Base-by-base conservation (phyloP, 2,329 filamentous ascomycete species). In the Phyllosticta ampelicida region DNA sequence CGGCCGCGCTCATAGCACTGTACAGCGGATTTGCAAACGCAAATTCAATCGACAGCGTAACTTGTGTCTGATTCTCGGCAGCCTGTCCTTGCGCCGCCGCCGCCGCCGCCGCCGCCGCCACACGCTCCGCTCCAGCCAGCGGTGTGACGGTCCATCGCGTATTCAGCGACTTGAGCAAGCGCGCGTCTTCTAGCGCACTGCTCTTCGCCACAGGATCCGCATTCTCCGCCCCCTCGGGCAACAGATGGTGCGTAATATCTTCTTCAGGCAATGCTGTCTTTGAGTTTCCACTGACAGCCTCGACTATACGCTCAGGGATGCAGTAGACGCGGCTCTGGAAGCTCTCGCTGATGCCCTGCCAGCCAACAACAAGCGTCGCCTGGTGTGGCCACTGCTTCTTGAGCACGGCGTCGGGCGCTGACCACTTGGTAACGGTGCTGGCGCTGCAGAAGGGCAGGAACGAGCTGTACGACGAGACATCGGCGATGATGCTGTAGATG, bases 391-490 rank as follows among this genome's bases (percentile, higher is more conserved):
- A 88, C 50, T 73, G 74, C 49, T 77, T 78, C 26, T 74, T 73
- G 55, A 77, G 66, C 51, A 60, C 5, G 60, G 74, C 61, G 66
- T 82, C 77, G 9, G 82, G 77, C 11, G 70, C 56, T 6, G 88
- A 86, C 81, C 86, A 90, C 60, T 79, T 78, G 1, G 90, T 96
- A 48, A 97, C 90, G 61, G 78, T 80, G 44, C 88, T 91, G 51
- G 78, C 78, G 50, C 83, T 81, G 75, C 92, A 95, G 80, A 95
- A 96, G 10, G 94, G 94, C n/a, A 99, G 83, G 78, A 97, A 99
- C 63, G 78, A 71, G 44, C 80, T 77, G 81, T 99, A 99, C 62
- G 83, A 84, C 71, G 89, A 83, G 63, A 99, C 85, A 73, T 96
- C 90, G 74, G 90, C 85, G 71, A 99, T 91, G 57, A 96, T 81